Conservation (phyloP, 2,329 filamentous ascomycete genomes). For the Pseudogymnoascus sp. region DNA sequence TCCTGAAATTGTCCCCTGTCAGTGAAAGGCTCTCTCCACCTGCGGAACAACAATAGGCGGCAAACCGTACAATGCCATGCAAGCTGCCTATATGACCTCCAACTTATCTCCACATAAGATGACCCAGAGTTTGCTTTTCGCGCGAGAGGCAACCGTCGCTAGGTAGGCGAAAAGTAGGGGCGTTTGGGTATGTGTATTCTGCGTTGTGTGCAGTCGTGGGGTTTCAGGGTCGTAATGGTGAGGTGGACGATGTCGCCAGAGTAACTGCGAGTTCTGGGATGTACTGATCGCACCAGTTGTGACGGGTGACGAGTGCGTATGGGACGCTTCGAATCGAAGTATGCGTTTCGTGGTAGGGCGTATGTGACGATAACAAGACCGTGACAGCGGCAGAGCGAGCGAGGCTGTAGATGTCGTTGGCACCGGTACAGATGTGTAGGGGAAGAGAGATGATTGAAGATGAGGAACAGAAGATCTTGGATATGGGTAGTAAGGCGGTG, state of each 20-base stretch:
- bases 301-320: neutral
- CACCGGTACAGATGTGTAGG: neutral
- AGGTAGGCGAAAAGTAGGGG: neutral
- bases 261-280: neutral
- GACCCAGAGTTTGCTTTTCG: neutral
- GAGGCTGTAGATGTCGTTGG: neutral
- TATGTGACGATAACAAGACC: neutral
- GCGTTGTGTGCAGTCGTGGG: neutral
- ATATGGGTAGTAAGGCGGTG: constrained; percentile 7
- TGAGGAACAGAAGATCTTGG: constrained; percentile 6
- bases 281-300: neutral
- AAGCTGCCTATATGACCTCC: constrained; percentile 5
- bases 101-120: constrained; percentile 4
- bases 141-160: constrained; percentile 2
- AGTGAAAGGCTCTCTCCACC: constrained; percentile 2
- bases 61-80: constrained; percentile 5
- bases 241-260: constrained; percentile 3
- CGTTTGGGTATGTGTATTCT: neutral
- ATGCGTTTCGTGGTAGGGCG: neutral
- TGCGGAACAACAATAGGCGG: constrained; percentile 2
- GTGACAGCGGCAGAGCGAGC: neutral
- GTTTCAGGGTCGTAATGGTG: neutral
- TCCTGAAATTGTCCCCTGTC: constrained; percentile 1
- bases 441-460: neutral
- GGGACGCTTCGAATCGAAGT: neutral